Conservation (phyloP, 129 eudicot species). For the Arctium lappa region DNA sequence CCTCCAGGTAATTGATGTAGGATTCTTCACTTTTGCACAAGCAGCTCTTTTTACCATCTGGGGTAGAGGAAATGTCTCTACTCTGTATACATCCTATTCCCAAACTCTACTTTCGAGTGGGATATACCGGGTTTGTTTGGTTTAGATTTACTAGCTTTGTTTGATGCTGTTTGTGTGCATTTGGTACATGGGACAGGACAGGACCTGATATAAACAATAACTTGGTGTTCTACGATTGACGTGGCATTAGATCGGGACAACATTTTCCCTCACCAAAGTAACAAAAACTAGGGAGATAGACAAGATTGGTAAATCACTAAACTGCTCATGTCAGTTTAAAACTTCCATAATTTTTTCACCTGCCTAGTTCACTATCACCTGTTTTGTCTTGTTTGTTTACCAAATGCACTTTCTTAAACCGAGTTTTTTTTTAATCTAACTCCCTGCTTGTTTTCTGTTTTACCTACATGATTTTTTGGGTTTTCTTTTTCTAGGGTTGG, state of each 20-base stretch:
- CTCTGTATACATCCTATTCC: not conserved
- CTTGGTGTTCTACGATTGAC: not conserved
- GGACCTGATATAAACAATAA: no score
- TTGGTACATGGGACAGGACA: no score
- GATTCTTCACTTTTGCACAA: not conserved
- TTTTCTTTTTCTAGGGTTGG: not conserved
- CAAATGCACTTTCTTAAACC: no score
- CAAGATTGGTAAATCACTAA: not conserved
- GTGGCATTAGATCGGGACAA: not conserved
- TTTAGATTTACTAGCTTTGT: not conserved
- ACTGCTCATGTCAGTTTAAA: not conserved
- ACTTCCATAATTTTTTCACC: no score
- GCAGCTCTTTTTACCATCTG: not conserved
- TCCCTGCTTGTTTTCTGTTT: no score
- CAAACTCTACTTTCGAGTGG: not conserved
- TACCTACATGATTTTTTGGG: not conserved
- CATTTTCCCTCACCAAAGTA: no score
- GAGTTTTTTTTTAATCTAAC: no score
- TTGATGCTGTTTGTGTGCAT: not conserved
- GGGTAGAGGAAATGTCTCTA: not conserved
- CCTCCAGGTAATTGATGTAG: constrained; percentile 11
- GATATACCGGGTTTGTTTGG: not conserved
- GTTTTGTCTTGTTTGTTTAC: no score
- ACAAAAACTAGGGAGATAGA: no score
- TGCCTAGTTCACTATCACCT: no score